Conservation (phyloP, 1,139 yeast species). For the Diutina mesorugosa region DNA sequence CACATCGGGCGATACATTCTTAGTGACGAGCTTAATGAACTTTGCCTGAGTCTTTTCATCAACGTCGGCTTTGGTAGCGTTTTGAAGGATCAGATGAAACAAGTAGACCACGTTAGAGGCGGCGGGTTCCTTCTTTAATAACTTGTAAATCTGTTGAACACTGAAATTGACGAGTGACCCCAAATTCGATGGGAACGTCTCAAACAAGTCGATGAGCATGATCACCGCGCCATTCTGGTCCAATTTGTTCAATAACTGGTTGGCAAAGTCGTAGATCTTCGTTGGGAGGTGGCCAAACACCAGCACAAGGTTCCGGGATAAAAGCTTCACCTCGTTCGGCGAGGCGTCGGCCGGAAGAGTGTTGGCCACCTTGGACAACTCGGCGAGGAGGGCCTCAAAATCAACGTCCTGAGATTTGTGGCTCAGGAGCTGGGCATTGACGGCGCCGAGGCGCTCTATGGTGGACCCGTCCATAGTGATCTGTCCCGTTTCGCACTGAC, state of each 20-base stretch:
- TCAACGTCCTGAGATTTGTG: not conserved
- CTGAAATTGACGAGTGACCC: not conserved
- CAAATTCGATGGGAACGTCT: constrained; percentile 1
- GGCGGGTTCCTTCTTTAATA: not conserved
- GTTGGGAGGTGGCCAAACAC: not conserved
- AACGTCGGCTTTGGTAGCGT: not conserved
- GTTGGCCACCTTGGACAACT: not conserved
- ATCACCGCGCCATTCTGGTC: not conserved
- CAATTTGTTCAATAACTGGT: not conserved
- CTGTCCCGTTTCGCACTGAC: not conserved
- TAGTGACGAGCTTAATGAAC: not conserved
- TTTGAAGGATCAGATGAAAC: not conserved
- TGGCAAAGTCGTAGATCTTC: constrained; percentile 1
- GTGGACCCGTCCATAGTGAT: not conserved
- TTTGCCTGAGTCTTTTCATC: not conserved
- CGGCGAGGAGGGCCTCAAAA: not conserved
- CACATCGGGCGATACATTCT: not conserved
- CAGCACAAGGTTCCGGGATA: not conserved
- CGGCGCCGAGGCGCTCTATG: not conserved
- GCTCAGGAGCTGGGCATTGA: not conserved
- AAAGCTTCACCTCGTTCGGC: not conserved
- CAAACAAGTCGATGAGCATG: not conserved
- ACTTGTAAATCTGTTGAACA: not conserved
- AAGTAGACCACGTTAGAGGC: not conserved
- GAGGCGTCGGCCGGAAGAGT: not conserved